Conservation (phyloP, 1,284 basidiomycete species). For the Cystobasidium slooffiae region DNA sequence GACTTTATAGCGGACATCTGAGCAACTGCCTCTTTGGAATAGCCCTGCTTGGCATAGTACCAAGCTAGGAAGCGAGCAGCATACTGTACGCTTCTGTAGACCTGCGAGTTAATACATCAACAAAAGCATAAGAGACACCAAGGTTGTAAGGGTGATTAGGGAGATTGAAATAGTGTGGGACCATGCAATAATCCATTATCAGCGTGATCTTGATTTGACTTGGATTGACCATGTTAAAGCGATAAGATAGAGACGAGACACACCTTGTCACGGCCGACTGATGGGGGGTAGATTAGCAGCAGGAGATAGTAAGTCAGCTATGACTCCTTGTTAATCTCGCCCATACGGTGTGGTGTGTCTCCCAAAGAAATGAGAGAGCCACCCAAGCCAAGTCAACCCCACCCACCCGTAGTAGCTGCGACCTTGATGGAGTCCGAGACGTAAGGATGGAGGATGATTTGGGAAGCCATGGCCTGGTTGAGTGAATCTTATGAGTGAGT, state of each 20-base stretch:
- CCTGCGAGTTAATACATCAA: slow-evolving; percentile 59
- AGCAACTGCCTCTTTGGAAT: slow-evolving; percentile 58
- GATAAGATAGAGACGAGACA: slow-evolving; percentile 44
- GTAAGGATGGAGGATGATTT: slow-evolving; percentile 80
- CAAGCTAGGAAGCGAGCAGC: slow-evolving; percentile 88
- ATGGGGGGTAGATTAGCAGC: background rate
- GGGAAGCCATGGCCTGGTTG: slow-evolving; percentile 58
- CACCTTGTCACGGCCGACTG: slow-evolving; percentile 84
- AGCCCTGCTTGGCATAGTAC: slow-evolving; percentile 60
- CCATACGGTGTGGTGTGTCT: background rate
- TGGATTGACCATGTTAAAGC: background rate
- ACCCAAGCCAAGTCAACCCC: no score
- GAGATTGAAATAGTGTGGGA: background rate
- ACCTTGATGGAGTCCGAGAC: slow-evolving; percentile 77
- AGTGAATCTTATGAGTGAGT: background rate
- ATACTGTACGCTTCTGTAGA: slow-evolving; percentile 89
- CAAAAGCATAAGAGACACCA: no score
- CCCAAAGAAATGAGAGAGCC: background rate
- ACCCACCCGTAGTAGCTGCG: slow-evolving; percentile 68
- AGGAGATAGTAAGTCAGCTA: background rate
- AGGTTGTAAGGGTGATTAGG: slow-evolving; percentile 8
- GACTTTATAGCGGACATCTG: slow-evolving; percentile 58
- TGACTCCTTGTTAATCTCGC: background rate
- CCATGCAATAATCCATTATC: background rate
- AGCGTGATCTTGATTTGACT: background rate